These are phyloP conservation scores for Hemileccinum rubropunctum DNA, from an alignment of 768 basidiomycete species.

Conservation along the genomic window DNA sequence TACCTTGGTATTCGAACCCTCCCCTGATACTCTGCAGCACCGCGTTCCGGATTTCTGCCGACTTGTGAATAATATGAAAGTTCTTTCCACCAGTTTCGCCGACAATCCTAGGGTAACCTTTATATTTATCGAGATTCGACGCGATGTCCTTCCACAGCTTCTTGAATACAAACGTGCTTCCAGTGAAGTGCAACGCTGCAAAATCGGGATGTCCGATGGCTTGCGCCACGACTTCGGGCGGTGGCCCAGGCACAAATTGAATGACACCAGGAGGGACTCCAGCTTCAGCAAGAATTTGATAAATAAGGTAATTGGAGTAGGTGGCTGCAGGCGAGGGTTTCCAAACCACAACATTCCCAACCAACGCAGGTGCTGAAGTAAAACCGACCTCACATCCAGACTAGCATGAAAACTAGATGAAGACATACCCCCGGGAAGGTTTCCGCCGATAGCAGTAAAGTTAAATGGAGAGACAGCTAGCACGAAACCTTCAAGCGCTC, in stretches of 20 bases:
- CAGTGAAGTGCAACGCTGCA: slow-evolving; percentile 93
- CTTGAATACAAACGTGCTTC: slow-evolving; percentile 92
- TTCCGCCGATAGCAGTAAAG: slow-evolving; percentile 97
- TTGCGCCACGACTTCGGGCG: slow-evolving; percentile 81
- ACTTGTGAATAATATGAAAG: slow-evolving; percentile 90
- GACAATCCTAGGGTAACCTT: slow-evolving; percentile 89
- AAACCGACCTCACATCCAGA: neutral
- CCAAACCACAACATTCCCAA: slow-evolving; percentile 95
- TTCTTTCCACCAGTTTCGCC: slow-evolving; percentile 99
- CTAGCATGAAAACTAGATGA: neutral
- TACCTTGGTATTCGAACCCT: slow-evolving; percentile 95
- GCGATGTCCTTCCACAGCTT: slow-evolving; percentile 96
- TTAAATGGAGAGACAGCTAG: slow-evolving; percentile 98
- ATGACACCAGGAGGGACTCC: slow-evolving; percentile 94
- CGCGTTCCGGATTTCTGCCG: slow-evolving; percentile 87
- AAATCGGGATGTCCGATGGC: slow-evolving; percentile 78
- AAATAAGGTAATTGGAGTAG: slow-evolving; percentile 90
- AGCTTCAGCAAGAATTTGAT: slow-evolving; percentile 90
- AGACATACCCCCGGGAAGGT: slow-evolving; percentile 69
- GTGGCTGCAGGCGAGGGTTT: slow-evolving; percentile 96
- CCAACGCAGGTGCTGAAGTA: slow-evolving; percentile 74
- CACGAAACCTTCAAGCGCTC: slow-evolving; percentile 97
- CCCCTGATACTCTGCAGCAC: slow-evolving; percentile 84
- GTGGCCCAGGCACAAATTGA: slow-evolving; percentile 92
- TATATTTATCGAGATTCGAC: slow-evolving; percentile 82